Conservation (phyloP, 2,329 filamentous ascomycete genomes). For the Exserohilum turcica region DNA sequence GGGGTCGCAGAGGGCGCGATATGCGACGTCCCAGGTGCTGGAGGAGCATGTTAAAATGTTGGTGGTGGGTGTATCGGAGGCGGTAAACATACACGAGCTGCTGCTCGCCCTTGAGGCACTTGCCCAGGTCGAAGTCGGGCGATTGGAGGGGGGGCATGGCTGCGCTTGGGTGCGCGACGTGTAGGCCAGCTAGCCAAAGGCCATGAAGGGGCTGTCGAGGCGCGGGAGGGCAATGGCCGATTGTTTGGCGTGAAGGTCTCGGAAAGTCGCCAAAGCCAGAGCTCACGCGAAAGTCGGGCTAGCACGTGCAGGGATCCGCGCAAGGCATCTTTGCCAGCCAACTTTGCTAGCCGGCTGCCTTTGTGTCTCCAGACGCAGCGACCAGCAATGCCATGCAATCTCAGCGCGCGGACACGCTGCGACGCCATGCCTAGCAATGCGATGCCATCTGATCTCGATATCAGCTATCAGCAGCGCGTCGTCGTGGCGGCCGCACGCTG, state of each 20-base stretch:
- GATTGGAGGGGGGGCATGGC: conserved; percentile 43
- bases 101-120: conserved; percentile 80
- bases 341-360: too few species aligned
- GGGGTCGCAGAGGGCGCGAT: conserved; percentile 59
- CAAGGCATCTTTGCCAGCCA: conserved; percentile 10
- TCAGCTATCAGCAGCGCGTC: not conserved
- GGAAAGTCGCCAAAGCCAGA: conserved; percentile 22
- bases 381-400: not conserved
- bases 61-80: not conserved
- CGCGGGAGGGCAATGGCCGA: conserved; percentile 21
- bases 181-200: conserved; percentile 36
- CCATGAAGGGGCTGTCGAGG: conserved; percentile 34
- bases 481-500: not conserved
- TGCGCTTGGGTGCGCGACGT: conserved; percentile 43
- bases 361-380: not conserved
- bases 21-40: conserved; percentile 66
- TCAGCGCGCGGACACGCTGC: not conserved
- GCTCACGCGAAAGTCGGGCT: conserved; percentile 24
- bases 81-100: conserved; percentile 72
- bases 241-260: conserved; percentile 32
- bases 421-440: not conserved
- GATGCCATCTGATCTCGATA: not conserved
- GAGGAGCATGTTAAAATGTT: conserved; percentile 50
- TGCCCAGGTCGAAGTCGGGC: conserved; percentile 73
- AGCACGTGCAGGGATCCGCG: conserved; percentile 17